Conservation (phyloP, 2,329 filamentous ascomycete genomes). For the Paecilomyces variotii region DNA sequence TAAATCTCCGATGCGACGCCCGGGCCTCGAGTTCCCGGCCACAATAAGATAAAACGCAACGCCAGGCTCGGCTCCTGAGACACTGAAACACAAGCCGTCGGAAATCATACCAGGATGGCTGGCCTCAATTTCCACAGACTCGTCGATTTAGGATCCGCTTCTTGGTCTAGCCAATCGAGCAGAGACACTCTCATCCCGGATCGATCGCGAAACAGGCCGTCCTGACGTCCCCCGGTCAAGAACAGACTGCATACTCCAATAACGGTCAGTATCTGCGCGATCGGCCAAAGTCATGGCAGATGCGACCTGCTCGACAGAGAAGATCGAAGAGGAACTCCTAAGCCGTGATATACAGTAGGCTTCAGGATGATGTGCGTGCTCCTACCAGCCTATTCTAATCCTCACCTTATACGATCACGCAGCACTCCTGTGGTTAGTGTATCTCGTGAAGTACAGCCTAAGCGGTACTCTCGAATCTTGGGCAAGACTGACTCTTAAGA, state of each 20-base stretch:
- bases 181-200: neutral
- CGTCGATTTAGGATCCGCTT: neutral
- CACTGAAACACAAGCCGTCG: neutral
- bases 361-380: neutral
- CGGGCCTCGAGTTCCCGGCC: neutral
- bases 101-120: neutral
- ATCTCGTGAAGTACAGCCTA: neutral
- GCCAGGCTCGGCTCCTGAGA: neutral
- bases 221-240: neutral
- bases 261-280: neutral
- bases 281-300: neutral
- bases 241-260: neutral
- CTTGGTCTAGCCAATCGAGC: neutral
- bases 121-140: neutral
- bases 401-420: neutral
- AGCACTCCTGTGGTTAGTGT: neutral
- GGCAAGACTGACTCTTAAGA: neutral
- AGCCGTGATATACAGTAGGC: neutral
- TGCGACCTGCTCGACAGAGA: neutral
- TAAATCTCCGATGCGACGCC: neutral
- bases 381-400: no score
- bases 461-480: neutral
- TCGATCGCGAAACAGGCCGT: neutral
- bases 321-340: neutral
- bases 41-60: neutral